Evolutionary conservation across 306 rosid genomes (phyloP).

Genomic region (Rosa multiflora): DNA sequence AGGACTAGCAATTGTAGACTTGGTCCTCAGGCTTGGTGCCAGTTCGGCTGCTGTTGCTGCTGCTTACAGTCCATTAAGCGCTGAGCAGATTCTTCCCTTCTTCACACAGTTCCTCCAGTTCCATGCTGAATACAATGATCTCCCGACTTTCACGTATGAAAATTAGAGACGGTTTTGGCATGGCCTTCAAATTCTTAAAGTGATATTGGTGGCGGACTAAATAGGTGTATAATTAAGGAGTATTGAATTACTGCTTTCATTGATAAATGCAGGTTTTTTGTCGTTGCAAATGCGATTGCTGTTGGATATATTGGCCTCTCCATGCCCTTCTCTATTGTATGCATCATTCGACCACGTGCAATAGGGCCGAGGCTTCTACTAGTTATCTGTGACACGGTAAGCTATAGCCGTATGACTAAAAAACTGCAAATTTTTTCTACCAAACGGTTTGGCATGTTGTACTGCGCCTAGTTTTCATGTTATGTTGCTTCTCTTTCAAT

Average conservation of each 20-base stretch:
- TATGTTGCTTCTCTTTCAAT: background rate
- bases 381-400: slow-evolving; percentile 45
- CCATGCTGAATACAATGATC: slow-evolving; percentile 55
- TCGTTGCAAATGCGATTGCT: slow-evolving; percentile 44
- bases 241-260: background rate
- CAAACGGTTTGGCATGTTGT: background rate
- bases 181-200: background rate
- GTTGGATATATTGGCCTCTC: slow-evolving; percentile 42
- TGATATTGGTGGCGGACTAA: background rate
- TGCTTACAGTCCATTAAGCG: slow-evolving; percentile 36
- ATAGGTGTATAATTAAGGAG: background rate
- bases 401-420: background rate
- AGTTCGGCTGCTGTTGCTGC: slow-evolving; percentile 52
- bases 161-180: background rate
- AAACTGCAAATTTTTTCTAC: background rate
- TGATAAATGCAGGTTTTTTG: slow-evolving; percentile 47
- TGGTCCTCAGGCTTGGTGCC: slow-evolving; percentile 48
- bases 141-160: slow-evolving; percentile 51
- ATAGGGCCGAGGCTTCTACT: slow-evolving; percentile 53
- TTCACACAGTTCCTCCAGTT: slow-evolving; percentile 76
- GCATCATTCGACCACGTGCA: slow-evolving; percentile 55
- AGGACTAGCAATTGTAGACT: slow-evolving; percentile 46
- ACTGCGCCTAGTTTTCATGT: background rate
- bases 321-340: slow-evolving; percentile 52
- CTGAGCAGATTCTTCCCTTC: slow-evolving; percentile 59